These are phyloP conservation scores for Mucor velutinosus DNA, from an alignment of 371 early-diverging fungal species.

Conservation along the genomic window DNA sequence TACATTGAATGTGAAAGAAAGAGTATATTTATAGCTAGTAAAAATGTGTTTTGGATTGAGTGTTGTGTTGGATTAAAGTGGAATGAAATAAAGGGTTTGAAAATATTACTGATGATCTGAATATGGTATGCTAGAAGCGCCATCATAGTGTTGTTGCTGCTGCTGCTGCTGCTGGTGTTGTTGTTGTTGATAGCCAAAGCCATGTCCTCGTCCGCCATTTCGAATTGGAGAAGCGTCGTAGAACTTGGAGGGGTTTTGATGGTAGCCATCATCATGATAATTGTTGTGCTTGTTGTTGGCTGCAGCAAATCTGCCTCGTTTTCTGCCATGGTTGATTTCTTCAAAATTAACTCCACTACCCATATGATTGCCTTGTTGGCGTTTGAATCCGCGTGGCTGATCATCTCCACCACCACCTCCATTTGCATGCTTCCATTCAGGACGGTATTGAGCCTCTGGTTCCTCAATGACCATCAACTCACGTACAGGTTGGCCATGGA, in stretches of 20 bases:
- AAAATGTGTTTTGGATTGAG: too few relatives aligned
- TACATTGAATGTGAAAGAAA: too few relatives aligned
- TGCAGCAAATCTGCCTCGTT: conserved; percentile 4
- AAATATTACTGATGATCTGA: background rate
- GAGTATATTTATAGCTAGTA: too few relatives aligned
- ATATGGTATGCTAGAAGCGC: conserved; percentile 5
- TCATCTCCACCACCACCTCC: conserved; percentile 1
- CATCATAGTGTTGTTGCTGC: conserved; percentile 6
- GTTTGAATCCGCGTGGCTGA: conserved; percentile 3
- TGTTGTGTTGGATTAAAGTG: too few relatives aligned
- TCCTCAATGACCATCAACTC: conserved; percentile 50
- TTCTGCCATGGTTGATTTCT: conserved; percentile 10
- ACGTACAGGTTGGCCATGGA: conserved; percentile 41
- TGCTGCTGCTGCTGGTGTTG: conserved; percentile 8
- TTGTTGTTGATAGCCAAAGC: conserved; percentile 4
- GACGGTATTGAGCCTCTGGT: conserved; percentile 46
- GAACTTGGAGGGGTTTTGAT: background rate
- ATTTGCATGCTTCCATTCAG: conserved; percentile 41
- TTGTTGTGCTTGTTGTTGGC: background rate
- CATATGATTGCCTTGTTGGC: background rate
- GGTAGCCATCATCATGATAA: background rate
- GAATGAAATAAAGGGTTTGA: too few relatives aligned
- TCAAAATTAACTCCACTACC: conserved; percentile 2
- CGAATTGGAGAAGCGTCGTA: background rate
- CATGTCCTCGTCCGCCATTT: conserved; percentile 1